Evolutionary conservation across 2,329 filamentous ascomycete species (phyloP), one percentile per base, ranked within the genome.

Genomic region (Erysiphe pulchra): DNA sequence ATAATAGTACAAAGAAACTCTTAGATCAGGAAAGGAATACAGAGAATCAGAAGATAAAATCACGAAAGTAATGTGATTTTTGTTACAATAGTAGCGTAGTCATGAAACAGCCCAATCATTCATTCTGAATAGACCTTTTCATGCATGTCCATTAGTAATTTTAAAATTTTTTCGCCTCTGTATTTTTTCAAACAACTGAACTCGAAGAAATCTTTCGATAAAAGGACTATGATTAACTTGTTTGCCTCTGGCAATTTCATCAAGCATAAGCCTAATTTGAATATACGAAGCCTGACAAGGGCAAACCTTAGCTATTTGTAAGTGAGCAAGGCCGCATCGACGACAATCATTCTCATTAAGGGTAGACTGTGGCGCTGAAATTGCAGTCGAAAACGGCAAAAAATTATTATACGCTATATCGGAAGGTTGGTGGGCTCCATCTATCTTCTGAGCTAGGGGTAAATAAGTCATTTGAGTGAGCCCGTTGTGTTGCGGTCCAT

Each of bases 211-310:
- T 24, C 2, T 24, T 40, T 40, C 38, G 5, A 20, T 17, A 8
- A 24, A 24, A 18, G 24, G n/a, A 8, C 14, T 40, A 2, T 17
- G 17, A 16, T 17, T 17, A 18, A 9, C 11, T 40, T n/a, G n/a
- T 33, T 31, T 46, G 20, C 37, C 34, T 16, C 28, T 31, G 24
- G 36, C 4, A 1, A 46, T 13, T 13, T 16, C 16, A n/a, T 46
- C 45, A 32, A 42, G 45, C 24, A 41, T 42, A 10, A 46, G 16
- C 11, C 45, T 38, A 41, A 46, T 42, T 20, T 42, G 20, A 14
- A 42, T 18, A 6, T n/a, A 28, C 4, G 30, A 32, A 20, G 20
- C 17, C 14, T 33, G n/a, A 20, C n/a, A 28, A 14, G 37, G 37
- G 32, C 45, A 46, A 33, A 16, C 10, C 13, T 34, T 32, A n/a